phyloP scores from a whole-genome alignment of 345 rosid species.

The Trapa bicornis region DNA sequence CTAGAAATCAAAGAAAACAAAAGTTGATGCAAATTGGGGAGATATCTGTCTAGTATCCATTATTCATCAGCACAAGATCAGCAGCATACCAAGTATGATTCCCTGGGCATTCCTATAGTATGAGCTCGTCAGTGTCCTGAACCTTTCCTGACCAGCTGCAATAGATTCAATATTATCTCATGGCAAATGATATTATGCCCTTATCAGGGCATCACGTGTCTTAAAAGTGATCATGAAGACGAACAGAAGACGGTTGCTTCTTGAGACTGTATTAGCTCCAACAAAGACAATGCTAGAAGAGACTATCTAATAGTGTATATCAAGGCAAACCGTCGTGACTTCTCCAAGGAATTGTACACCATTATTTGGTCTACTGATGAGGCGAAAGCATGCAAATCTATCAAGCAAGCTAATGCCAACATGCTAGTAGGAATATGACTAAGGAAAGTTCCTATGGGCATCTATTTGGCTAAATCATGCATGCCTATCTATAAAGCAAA shows the following conservation, averaged over 20 bases:
- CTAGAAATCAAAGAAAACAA: conserved; percentile 18
- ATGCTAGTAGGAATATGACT: no score
- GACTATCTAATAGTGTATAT: background rate
- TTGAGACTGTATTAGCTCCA: background rate
- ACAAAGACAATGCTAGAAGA: background rate
- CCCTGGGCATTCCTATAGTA: conserved; percentile 93
- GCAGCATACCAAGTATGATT: conserved; percentile 62
- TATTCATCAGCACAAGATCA: background rate
- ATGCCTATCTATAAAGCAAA: no score
- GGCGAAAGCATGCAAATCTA: background rate
- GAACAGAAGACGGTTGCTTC: no score
- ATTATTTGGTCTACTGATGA: background rate
- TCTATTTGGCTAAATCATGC: background rate
- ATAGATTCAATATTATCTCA: conserved; percentile 8
- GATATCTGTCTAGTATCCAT: background rate
- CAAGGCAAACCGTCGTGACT: no score
- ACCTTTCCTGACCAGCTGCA: conserved; percentile 98
- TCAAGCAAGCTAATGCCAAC: no score
- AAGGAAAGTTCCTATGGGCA: no score
- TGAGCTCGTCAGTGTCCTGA: conserved; percentile 83
- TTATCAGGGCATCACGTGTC: background rate
- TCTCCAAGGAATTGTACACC: background rate
- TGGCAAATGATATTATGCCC: conserved; percentile 1
- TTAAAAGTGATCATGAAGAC: background rate
- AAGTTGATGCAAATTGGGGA: background rate